A percentile compares a stretch with the other conserved stretches of the same genome.
These are phyloP conservation scores for Starmerella apis DNA, from an alignment of 805 yeast species.

Conservation along the genomic window DNA sequence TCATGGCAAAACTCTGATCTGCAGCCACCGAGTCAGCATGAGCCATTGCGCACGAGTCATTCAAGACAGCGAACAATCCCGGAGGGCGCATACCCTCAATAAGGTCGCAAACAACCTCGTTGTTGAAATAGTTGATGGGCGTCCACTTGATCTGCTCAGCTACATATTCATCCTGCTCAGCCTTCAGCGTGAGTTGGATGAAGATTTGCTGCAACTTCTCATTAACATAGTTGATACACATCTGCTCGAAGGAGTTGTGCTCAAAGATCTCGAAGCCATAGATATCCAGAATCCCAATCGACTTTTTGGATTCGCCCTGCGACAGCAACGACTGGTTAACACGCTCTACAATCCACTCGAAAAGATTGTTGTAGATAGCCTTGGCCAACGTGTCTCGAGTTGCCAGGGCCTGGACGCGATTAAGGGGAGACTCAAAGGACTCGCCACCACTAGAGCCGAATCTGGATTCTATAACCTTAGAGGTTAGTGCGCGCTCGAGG, in stretches of 20 bases:
- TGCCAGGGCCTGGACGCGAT: constrained; percentile 78
- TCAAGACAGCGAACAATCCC: constrained; percentile 89
- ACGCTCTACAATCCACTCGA: constrained; percentile 92
- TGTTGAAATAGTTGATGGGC: constrained; percentile 92
- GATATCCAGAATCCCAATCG: constrained; percentile 84
- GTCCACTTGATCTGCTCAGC: constrained; percentile 95
- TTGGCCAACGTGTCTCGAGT: constrained; percentile 92
- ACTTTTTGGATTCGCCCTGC: constrained; percentile 40
- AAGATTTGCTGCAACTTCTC: constrained; percentile 94
- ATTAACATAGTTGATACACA: constrained; percentile 90
- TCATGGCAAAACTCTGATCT: constrained; percentile 88
- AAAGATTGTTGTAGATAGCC: constrained; percentile 81
- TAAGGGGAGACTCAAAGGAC: constrained; percentile 86
- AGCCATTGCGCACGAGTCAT: constrained; percentile 95
- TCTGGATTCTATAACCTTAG: constrained; percentile 77
- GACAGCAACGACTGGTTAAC: constrained; percentile 69
- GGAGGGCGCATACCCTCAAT: constrained; percentile 93
- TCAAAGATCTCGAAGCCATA: constrained; percentile 95
- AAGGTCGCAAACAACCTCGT: constrained; percentile 90
- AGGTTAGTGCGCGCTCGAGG: constrained; percentile 57
- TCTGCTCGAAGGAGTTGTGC: constrained; percentile 87
- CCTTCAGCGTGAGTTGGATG: constrained; percentile 86
- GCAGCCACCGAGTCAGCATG: constrained; percentile 97
- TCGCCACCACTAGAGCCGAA: constrained; percentile 89
- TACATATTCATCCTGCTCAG: constrained; percentile 96